phyloP scores from a whole-genome alignment of 345 rosid genomes.

The Eutrema heterophyllum region DNA sequence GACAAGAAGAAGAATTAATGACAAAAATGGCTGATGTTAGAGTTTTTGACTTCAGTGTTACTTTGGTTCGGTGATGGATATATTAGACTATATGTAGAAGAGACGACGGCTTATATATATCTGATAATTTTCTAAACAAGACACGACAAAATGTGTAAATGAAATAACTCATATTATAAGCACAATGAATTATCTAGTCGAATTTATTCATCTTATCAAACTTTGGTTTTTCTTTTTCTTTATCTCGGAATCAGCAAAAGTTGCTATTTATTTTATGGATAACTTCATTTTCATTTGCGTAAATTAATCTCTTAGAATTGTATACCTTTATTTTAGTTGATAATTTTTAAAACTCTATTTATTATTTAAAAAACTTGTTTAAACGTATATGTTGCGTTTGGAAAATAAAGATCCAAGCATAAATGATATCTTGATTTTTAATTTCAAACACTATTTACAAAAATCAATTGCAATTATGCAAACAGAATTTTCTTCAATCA shows the following conservation, averaged over 20 bases:
- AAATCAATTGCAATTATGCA: neutral
- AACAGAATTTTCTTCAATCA: neutral
- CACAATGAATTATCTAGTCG: constrained; percentile 18
- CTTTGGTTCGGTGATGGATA: constrained; percentile 6
- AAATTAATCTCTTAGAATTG: neutral
- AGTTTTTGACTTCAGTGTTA: constrained; percentile 14
- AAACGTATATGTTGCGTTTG: neutral
- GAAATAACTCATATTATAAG: constrained; percentile 20
- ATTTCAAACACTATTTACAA: neutral
- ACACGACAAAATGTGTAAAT: constrained; percentile 4
- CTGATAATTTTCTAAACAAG: constrained; percentile 5
- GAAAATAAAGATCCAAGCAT: neutral
- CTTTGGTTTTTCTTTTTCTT: neutral
- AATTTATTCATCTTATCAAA: constrained; percentile 20
- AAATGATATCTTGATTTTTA: neutral
- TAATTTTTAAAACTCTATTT: too few species aligned
- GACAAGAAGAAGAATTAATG: constrained; percentile 21
- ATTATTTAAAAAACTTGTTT: too few species aligned
- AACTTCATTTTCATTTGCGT: neutral
- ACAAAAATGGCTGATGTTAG: constrained; percentile 24
- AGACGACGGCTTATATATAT: neutral
- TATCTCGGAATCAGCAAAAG: neutral
- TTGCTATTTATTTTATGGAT: neutral
- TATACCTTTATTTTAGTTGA: neutral
- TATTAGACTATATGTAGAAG: neutral